Conservation (phyloP, 2,329 filamentous ascomycete genomes). For the Xylaria sp. region DNA sequence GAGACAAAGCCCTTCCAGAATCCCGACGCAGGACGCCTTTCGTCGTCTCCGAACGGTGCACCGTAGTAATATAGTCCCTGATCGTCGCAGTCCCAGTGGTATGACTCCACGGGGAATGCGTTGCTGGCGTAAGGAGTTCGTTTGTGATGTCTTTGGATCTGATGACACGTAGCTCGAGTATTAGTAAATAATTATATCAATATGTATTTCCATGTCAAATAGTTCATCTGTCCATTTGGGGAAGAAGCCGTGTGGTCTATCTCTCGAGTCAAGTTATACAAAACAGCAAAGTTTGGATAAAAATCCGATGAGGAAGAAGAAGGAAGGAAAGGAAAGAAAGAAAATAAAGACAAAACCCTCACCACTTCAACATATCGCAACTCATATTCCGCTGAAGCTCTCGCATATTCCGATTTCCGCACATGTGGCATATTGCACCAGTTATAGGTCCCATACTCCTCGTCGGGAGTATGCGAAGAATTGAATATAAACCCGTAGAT, state of each 20-base stretch:
- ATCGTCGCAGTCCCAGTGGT: constrained; percentile 78
- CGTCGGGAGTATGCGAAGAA: constrained; percentile 66
- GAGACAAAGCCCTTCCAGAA: constrained; percentile 75
- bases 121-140: constrained; percentile 83
- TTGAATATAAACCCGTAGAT: constrained; percentile 81
- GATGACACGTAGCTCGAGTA: neutral
- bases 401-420: constrained; percentile 71
- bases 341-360: constrained; percentile 47
- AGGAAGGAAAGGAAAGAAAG: neutral
- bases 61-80: constrained; percentile 76
- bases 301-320: neutral
- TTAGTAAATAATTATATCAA: neutral
- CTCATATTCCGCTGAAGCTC: constrained; percentile 64
- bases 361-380: constrained; percentile 81
- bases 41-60: constrained; percentile 58
- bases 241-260: neutral
- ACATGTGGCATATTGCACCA: constrained; percentile 92
- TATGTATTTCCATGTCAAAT: neutral
- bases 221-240: neutral
- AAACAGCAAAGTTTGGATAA: neutral
- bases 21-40: constrained; percentile 54
- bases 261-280: neutral
- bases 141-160: constrained; percentile 87
- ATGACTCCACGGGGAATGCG: constrained; percentile 77
- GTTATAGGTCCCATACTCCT: constrained; percentile 74